Percentiles rank a stretch among this genome's conserved stretches.
phyloP scores from a whole-genome alignment of 2,329 filamentous ascomycete species.

The Microsporum ferrugineum region DNA sequence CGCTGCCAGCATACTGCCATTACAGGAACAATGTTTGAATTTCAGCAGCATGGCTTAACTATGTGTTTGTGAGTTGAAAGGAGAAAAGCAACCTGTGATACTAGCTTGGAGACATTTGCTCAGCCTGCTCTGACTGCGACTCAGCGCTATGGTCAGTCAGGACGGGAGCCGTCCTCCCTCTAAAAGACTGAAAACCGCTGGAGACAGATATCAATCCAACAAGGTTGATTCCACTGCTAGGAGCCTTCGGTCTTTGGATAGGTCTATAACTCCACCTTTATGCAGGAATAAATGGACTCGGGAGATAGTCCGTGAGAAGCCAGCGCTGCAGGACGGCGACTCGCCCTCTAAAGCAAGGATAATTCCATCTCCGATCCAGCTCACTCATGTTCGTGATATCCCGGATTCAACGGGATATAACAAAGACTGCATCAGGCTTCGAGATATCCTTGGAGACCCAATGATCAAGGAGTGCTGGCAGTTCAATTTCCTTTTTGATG shows the following conservation, averaged over 20 bases:
- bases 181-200: constrained; percentile 12
- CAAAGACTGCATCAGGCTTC: constrained; percentile 52
- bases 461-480: constrained; percentile 54
- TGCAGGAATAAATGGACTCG: constrained; percentile 1
- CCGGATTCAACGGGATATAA: constrained; percentile 45
- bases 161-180: constrained; percentile 3
- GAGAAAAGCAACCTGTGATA: not conserved
- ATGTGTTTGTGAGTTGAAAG: not conserved
- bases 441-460: constrained; percentile 61
- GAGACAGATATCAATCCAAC: not conserved
- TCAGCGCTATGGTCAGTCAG: not conserved
- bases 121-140: not conserved
- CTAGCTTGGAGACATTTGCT: not conserved
- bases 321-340: not conserved
- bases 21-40: not conserved
- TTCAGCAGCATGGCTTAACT: not conserved
- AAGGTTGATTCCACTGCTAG: not conserved
- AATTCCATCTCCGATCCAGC: constrained; percentile 55
- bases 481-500: constrained; percentile 45
- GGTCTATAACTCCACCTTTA: constrained; percentile 24
- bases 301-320: not conserved
- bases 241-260: constrained; percentile 20
- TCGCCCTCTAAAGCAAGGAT: constrained; percentile 7
- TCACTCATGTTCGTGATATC: constrained; percentile 59
- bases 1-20: too few relatives aligned